Evolutionary conservation across 345 rosid genomes (phyloP), one percentile per base, ranked within the genome.

Genomic region (Linum lewisii): DNA sequence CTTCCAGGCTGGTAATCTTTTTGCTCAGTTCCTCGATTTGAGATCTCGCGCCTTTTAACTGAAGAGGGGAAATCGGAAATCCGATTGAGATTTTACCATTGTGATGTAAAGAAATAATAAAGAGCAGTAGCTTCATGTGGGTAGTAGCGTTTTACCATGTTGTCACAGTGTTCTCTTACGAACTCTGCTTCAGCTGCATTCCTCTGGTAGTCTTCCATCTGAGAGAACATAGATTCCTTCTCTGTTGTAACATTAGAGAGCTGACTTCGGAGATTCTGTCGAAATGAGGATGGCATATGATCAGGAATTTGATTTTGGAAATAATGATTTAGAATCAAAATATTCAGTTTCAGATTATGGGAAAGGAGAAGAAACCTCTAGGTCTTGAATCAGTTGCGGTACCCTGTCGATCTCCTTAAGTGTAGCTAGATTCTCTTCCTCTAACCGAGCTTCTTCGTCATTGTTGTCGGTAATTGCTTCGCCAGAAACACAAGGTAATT

Each of bases 1-100:
- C 63, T 78, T 87, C 86, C 69, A 77, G 62, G 59, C 61, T 47
- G 38, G 76, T 64, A 66, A 79, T 56, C 73, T 68, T 71, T 51
- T 45, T 54, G 21, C 65, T 62, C 65, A 78, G 64, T 49, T 73
- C 77, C 63, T 79, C 78, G 24, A 75, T 60, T 67, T 69, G 73
- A 65, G 45, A 57, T 59, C 73, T 74, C 21, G 81, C 76, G 63
- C 65, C 74, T 58, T 44, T 57, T 63, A 77, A 61, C 91, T 84
- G 75, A 54, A 67, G 55, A 54, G 10, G 58, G 25, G 25, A 51
- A 29, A 23, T 60, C 23, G 60, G 19, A 25, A 18, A 47, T 63
- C 49, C 25, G 21, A 21, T 4, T 24, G 24, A 52, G 56, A 52
- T 20, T 29, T 8, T 3, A 20, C 18, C 15, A 42, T 42, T 11